Evolutionary conservation across 2,329 filamentous ascomycete genomes (phyloP).

Genomic region (Tolypocladium guangdongense): DNA sequence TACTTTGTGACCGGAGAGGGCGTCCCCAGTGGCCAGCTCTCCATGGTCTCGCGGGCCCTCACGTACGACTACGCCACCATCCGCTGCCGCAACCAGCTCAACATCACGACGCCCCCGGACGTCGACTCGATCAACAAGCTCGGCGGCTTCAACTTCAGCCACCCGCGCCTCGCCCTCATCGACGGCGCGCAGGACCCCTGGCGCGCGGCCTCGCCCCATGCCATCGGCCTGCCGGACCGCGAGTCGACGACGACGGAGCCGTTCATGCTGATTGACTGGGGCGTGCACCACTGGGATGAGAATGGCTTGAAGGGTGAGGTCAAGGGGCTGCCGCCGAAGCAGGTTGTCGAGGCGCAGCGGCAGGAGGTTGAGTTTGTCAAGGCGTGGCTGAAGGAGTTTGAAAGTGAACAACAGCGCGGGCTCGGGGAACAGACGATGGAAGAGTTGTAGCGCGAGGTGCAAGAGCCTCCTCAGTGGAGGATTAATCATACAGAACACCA

Average conservation of each 20-base stretch:
- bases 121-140: constrained; percentile 62
- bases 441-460: neutral
- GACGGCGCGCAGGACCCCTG: constrained; percentile 75
- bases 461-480: neutral
- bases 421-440: neutral
- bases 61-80: constrained; percentile 50
- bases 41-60: constrained; percentile 61
- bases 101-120: constrained; percentile 53
- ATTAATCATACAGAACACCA: neutral
- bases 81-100: constrained; percentile 58
- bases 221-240: constrained; percentile 45
- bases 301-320: constrained; percentile 44
- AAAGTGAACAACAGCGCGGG: neutral
- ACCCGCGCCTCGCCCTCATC: constrained; percentile 63
- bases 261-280: constrained; percentile 61
- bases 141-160: constrained; percentile 62
- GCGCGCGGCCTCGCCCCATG: constrained; percentile 63
- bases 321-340: constrained; percentile 41
- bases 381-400: constrained; percentile 53
- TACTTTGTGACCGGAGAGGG: constrained; percentile 65
- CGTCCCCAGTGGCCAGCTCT: constrained; percentile 50
- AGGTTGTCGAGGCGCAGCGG: constrained; percentile 48
- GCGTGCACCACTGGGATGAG: constrained; percentile 75
- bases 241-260: constrained; percentile 54
- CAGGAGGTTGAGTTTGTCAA: constrained; percentile 51